A percentile compares a stretch with the other conserved stretches of the same genome.
phyloP scores from a whole-genome alignment of 2,329 filamentous ascomycete genomes.

The Pyricularia sp. region DNA sequence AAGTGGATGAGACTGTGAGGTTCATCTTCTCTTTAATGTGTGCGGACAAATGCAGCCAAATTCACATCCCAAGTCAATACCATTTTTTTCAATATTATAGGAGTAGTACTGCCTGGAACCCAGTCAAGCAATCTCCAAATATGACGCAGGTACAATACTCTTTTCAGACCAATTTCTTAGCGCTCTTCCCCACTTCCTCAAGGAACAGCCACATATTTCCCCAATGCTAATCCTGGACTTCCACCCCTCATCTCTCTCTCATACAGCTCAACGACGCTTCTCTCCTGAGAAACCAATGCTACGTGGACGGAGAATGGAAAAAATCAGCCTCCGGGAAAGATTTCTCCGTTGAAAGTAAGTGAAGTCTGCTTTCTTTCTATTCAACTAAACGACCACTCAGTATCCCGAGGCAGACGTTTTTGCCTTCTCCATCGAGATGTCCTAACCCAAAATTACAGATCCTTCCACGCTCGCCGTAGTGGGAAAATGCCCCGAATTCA shows the following conservation, averaged over 20 bases:
- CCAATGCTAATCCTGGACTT: background rate
- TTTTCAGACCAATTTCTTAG: background rate
- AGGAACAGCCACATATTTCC: background rate
- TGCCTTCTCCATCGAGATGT: background rate
- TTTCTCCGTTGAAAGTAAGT: slow-evolving; percentile 8
- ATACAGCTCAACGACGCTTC: slow-evolving; percentile 2
- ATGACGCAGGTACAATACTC: too few species aligned
- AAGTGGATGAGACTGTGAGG: background rate
- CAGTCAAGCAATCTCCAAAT: too few species aligned
- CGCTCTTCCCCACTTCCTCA: background rate
- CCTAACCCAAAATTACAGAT: slow-evolving; percentile 18
- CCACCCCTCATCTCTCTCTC: background rate
- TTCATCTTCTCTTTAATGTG: background rate
- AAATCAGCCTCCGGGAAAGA: slow-evolving; percentile 5
- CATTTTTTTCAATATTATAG: too few species aligned
- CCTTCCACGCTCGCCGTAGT: slow-evolving; percentile 36
- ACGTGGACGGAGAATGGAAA: slow-evolving; percentile 9
- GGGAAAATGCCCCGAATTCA: slow-evolving; percentile 40
- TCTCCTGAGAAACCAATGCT: slow-evolving; percentile 8
- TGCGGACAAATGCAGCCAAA: too few species aligned
- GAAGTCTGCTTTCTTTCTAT: too few species aligned
- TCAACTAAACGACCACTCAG: background rate
- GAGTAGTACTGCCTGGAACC: too few species aligned
- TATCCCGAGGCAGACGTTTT: too few species aligned
- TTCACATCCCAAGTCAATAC: too few species aligned